A percentile compares a stretch with the other conserved stretches of the same genome.
These are phyloP conservation scores for Aspergillus clavatus DNA, from an alignment of 2,329 filamentous ascomycete species.

Conservation along the genomic window DNA sequence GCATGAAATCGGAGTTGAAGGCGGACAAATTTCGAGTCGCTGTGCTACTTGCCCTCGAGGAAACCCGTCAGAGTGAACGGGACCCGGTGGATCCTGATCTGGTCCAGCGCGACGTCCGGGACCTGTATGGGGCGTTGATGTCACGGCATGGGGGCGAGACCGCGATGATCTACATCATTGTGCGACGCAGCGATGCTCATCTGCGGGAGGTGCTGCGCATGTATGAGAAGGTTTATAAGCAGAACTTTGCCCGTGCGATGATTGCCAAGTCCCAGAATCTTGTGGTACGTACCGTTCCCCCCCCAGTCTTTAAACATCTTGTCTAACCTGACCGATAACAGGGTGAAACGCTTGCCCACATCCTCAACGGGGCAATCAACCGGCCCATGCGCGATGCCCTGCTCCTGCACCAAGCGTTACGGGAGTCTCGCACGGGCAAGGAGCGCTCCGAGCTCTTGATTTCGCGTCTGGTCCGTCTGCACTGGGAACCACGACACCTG, in stretches of 20 bases:
- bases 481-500: slow-evolving; percentile 87
- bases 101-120: slow-evolving; percentile 66
- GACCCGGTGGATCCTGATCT: slow-evolving; percentile 60
- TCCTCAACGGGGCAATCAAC: slow-evolving; percentile 96
- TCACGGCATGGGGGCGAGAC: slow-evolving; percentile 76
- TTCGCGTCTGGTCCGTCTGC: slow-evolving; percentile 77
- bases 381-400: slow-evolving; percentile 88
- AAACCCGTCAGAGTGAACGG: slow-evolving; percentile 74
- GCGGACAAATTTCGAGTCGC: slow-evolving; percentile 95
- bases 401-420: slow-evolving; percentile 84
- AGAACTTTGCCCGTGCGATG: slow-evolving; percentile 84
- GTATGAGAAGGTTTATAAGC: slow-evolving; percentile 68
- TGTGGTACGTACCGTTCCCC: slow-evolving; percentile 61
- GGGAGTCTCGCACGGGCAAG: slow-evolving; percentile 61
- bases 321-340: slow-evolving; percentile 36
- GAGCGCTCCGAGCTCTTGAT: slow-evolving; percentile 85
- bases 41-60: slow-evolving; percentile 77
- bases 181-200: slow-evolving; percentile 75
- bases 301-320: neutral
- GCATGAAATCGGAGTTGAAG: slow-evolving; percentile 88
- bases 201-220: slow-evolving; percentile 70
- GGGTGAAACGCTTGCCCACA: slow-evolving; percentile 91
- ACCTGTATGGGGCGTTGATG: slow-evolving; percentile 64
- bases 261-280: slow-evolving; percentile 86
- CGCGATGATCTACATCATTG: slow-evolving; percentile 79